Percentiles rank a stretch among this genome's conserved stretches.
Conservation (phyloP, 163 green algal genomes). For the Chlamydomonas reinhardtii region DNA sequence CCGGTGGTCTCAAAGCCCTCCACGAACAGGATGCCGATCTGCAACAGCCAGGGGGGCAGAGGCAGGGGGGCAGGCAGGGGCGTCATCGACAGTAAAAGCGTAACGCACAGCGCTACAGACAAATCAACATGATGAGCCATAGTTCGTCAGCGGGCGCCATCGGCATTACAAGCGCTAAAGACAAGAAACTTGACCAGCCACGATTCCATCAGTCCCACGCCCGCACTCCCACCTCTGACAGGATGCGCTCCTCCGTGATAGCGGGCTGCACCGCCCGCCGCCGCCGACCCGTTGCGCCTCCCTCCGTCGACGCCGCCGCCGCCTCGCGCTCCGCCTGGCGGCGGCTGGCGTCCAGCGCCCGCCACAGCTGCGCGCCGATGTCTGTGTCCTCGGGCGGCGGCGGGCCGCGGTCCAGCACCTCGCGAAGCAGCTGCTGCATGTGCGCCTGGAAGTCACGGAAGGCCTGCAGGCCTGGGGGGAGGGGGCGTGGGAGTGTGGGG, state of each 20-base stretch:
- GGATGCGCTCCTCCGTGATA: conserved; percentile 61
- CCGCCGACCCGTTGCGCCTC: background rate
- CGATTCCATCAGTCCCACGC: too few species aligned
- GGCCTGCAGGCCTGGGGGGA: conserved; percentile 37
- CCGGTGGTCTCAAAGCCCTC: conserved; percentile 77
- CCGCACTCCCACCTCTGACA: conserved; percentile 47
- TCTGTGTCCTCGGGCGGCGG: conserved; percentile 51
- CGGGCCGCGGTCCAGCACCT: conserved; percentile 55
- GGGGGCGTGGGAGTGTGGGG: background rate
- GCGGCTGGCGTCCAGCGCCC: conserved; percentile 19
- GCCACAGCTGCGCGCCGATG: conserved; percentile 61
- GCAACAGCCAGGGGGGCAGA: background rate
- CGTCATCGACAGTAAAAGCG: too few species aligned
- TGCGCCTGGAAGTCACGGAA: conserved; percentile 69
- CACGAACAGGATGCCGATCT: conserved; percentile 79
- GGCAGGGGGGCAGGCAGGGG: too few species aligned
- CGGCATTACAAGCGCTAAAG: too few species aligned
- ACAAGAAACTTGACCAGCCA: too few species aligned
- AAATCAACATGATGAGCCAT: too few species aligned
- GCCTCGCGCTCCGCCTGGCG: background rate
- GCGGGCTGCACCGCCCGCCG: background rate
- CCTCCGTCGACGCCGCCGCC: background rate
- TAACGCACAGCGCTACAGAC: too few species aligned
- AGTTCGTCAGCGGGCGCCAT: too few species aligned
- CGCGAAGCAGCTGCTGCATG: conserved; percentile 64